Evolutionary conservation across 129 eudicot genomes (phyloP), one percentile per base, ranked within the genome.

Genomic region (Pulicaria dysenterica): DNA sequence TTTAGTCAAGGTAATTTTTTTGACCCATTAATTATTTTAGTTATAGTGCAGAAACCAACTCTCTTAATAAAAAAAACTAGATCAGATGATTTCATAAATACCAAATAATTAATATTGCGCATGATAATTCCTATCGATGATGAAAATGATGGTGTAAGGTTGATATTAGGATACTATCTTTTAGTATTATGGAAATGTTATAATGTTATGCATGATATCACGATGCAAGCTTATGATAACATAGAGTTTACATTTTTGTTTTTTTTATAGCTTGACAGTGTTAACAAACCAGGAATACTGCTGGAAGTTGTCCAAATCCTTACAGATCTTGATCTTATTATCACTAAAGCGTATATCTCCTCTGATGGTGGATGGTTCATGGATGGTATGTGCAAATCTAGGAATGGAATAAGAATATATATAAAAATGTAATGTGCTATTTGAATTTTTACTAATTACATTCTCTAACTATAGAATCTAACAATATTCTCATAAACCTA

Each of bases 281-380:
- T 91, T 76, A 91, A 91, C 89, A 88, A 88, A 81, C 97, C 91
- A 19, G 97, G 97, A 64, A 89, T 91, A 76, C 82, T 91, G 70
- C 87, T 91, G 59, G 97, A 91, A 86, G 96, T 91, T 34, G 97
- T 91, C 56, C 97, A 91, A 83, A 91, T 91, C 62, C 83, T 91
- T 7, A 73, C 97, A 11, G 97, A 91, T 78, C 93, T 91, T 53
- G 97, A 91, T 75, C 96, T 91, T 74, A 83, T 78, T 72, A 91
- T 91, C 50, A 84, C 96, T 70, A 91, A 89, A 84, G 97, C 97
- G 3, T 91, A 91, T 77, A 77, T 91, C 48, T 88, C 96, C 62
- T 91, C 97, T 68, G 97, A 91, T 69, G 97, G 97, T 11, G 96
- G 93, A 69, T 91, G 97, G 97, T 91, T 91, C 84, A 91, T 91